Percentiles rank a stretch among this genome's conserved stretches.
These are phyloP conservation scores for Coemansia sp. DNA, from an alignment of 192 early-diverging fungal species.

Conservation along the genomic window DNA sequence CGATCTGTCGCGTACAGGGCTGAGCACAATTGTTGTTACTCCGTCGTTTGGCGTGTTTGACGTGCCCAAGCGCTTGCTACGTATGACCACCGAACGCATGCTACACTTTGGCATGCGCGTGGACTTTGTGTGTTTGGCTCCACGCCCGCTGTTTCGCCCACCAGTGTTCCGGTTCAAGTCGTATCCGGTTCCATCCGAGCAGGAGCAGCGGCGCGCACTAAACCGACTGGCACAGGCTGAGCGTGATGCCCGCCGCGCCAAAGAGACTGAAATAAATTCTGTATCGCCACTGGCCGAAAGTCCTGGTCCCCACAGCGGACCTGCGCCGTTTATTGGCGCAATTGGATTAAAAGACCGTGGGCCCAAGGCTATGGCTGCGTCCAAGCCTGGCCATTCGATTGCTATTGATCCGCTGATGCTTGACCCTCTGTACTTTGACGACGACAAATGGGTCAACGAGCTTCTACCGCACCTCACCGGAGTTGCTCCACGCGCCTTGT, in stretches of 20 bases:
- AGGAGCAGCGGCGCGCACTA: slow-evolving; percentile 34
- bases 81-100: slow-evolving; percentile 96
- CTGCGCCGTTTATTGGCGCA: neutral
- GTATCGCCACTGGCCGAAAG: slow-evolving; percentile 40
- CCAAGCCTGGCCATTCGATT: slow-evolving; percentile 10
- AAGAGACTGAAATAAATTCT: slow-evolving; percentile 26
- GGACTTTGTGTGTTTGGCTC: slow-evolving; percentile 89
- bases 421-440: slow-evolving; percentile 53
- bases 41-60: slow-evolving; percentile 89
- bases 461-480: slow-evolving; percentile 24
- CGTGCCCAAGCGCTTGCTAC: slow-evolving; percentile 76
- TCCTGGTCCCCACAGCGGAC: slow-evolving; percentile 14
- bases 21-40: slow-evolving; percentile 85
- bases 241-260: slow-evolving; percentile 16
- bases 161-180: slow-evolving; percentile 84
- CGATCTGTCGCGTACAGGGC: slow-evolving; percentile 87
- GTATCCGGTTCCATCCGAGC: slow-evolving; percentile 36
- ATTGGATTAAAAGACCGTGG: slow-evolving; percentile 33
- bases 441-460: slow-evolving; percentile 35
- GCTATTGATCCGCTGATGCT: slow-evolving; percentile 44
- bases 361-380: slow-evolving; percentile 5
- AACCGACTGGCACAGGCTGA: slow-evolving; percentile 5
- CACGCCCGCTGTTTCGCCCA: slow-evolving; percentile 81
- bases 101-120: slow-evolving; percentile 85
- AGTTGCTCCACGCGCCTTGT: neutral